These are phyloP conservation scores for Bretschneidera sinensis DNA, from an alignment of 345 rosid genomes.

Conservation along the genomic window DNA sequence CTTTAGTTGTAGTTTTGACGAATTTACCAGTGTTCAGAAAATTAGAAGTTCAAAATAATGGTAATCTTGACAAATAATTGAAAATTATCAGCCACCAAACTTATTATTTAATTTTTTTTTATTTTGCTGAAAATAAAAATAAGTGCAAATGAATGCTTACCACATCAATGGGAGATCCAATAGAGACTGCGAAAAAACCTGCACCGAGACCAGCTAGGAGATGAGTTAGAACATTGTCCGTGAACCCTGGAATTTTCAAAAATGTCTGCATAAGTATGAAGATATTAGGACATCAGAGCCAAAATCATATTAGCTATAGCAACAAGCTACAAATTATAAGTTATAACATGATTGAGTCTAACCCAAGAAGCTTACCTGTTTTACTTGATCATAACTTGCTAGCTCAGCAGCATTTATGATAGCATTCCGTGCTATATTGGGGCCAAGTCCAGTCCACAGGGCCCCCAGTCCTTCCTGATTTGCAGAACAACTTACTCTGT, in stretches of 20 bases:
- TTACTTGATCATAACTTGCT: slow-evolving; percentile 96
- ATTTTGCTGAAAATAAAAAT: not conserved
- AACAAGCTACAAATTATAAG: not conserved
- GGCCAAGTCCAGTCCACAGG: slow-evolving; percentile 95
- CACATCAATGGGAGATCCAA: slow-evolving; percentile 96
- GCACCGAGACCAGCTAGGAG: slow-evolving; percentile 90
- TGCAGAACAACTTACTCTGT: not conserved
- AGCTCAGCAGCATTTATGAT: slow-evolving; percentile 96
- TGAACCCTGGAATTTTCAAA: slow-evolving; percentile 91
- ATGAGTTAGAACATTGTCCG: slow-evolving; percentile 75
- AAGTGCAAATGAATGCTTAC: slow-evolving; percentile 36
- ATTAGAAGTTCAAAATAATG: not conserved
- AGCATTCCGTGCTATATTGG: slow-evolving; percentile 91
- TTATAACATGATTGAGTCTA: not conserved
- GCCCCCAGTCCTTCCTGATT: slow-evolving; percentile 80
- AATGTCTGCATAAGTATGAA: slow-evolving; percentile 77
- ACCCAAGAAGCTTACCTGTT: slow-evolving; percentile 45
- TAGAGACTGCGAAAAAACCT: slow-evolving; percentile 88
- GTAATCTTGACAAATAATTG: too few species aligned
- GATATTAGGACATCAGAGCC: slow-evolving; percentile 27
- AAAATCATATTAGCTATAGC: slow-evolving; percentile 8
- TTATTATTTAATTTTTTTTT: too few species aligned
- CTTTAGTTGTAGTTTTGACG: not conserved
- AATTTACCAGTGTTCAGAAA: not conserved
- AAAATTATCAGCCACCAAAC: too few species aligned